Evolutionary conservation across 495 filamentous ascomycete genomes (phyloP).

Genomic region (Penicillium paradoxum): DNA sequence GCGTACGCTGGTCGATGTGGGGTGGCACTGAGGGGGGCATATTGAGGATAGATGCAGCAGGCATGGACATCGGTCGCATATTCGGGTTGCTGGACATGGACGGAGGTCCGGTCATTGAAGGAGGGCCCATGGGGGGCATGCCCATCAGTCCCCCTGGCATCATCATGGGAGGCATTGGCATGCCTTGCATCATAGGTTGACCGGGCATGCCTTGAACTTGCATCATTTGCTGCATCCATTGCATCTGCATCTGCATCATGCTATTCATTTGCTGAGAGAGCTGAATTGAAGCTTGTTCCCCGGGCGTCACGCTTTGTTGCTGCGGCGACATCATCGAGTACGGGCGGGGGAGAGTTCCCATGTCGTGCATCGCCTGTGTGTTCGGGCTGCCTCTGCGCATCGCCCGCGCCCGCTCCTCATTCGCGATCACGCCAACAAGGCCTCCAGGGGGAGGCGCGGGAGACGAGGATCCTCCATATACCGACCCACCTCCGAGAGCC

Average conservation of each 20-base stretch:
- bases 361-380: conserved; percentile 45
- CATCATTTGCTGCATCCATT: conserved; percentile 73
- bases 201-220: conserved; percentile 55
- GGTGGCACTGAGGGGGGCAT: conserved; percentile 10
- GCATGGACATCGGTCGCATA: conserved; percentile 44
- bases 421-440: conserved; percentile 85
- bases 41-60: conserved; percentile 11
- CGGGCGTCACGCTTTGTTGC: conserved; percentile 36
- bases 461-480: conserved; percentile 46
- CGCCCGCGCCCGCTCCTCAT: conserved; percentile 72
- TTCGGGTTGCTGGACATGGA: conserved; percentile 18
- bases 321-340: conserved; percentile 39
- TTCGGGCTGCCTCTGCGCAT: conserved; percentile 77
- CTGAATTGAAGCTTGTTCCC: conserved; percentile 74
- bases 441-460: conserved; percentile 58
- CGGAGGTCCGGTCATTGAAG: conserved; percentile 12
- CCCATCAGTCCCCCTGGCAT: conserved; percentile 15
- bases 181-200: conserved; percentile 18
- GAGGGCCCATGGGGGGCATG: conserved; percentile 15
- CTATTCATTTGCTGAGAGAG: conserved; percentile 83
- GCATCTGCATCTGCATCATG: conserved; percentile 92
- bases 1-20: conserved; percentile 51
- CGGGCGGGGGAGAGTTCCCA: conserved; percentile 37
- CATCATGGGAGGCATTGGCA: conserved; percentile 17
- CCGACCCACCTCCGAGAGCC: conserved; percentile 57